Conservation (phyloP, 768 basidiomycete genomes). For the Hemileccinum rubropunctum region DNA sequence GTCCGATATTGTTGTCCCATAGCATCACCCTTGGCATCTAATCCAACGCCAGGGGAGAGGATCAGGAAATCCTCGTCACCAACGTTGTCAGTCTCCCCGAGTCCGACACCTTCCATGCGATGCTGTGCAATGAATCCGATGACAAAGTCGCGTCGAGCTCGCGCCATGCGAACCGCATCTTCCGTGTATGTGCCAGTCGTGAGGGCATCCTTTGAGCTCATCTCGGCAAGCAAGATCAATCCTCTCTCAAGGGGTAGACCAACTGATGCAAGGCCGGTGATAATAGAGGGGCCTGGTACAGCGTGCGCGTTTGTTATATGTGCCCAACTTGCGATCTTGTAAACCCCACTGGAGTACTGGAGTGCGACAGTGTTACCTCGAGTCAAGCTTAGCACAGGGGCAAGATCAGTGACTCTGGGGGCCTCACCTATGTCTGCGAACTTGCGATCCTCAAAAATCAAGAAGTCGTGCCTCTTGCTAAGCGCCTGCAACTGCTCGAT, state of each 20-base stretch:
- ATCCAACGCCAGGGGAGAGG: slow-evolving; percentile 88
- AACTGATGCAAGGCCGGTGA: slow-evolving; percentile 84
- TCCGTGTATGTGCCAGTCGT: slow-evolving; percentile 82
- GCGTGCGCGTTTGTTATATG: slow-evolving; percentile 97
- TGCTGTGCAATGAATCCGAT: slow-evolving; percentile 94
- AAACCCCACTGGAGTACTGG: slow-evolving; percentile 90
- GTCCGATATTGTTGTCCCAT: slow-evolving; percentile 97
- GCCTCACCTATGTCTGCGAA: slow-evolving; percentile 94
- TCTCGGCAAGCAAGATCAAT: slow-evolving; percentile 89
- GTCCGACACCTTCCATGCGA: slow-evolving; percentile 70
- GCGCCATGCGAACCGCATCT: slow-evolving; percentile 85
- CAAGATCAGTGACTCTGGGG: background rate
- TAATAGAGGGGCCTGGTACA: slow-evolving; percentile 92
- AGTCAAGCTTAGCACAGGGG: slow-evolving; percentile 2
- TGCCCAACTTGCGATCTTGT: slow-evolving; percentile 93
- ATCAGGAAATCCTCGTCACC: slow-evolving; percentile 80
- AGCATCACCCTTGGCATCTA: slow-evolving; percentile 73
- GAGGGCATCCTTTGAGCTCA: slow-evolving; percentile 89
- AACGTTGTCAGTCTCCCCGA: slow-evolving; percentile 24
- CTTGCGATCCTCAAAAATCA: slow-evolving; percentile 98
- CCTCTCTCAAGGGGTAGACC: slow-evolving; percentile 82
- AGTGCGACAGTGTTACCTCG: slow-evolving; percentile 93
- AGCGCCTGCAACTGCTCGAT: slow-evolving; percentile 69
- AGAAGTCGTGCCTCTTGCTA: slow-evolving; percentile 80
- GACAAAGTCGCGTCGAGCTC: slow-evolving; percentile 78